A percentile compares a stretch with the other conserved stretches of the same genome.
phyloP scores from a whole-genome alignment of 306 rosid genomes.

The Begonia peltatifolia region DNA sequence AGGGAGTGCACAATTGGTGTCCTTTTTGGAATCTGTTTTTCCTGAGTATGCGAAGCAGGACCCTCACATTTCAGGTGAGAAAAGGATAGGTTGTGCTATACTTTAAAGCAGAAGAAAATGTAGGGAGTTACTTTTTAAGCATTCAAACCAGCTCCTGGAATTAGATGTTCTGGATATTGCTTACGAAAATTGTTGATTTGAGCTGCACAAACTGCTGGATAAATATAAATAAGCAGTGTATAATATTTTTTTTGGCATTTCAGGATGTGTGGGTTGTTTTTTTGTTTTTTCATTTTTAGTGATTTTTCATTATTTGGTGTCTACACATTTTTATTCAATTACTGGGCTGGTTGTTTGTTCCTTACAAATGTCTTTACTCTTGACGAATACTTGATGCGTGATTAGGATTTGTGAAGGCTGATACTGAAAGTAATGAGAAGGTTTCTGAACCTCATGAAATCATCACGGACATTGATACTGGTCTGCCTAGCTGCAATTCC shows the following conservation, averaged over 20 bases:
- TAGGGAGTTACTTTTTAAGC: background rate
- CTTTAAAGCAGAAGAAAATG: background rate
- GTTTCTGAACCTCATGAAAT: slow-evolving; percentile 23
- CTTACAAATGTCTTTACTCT: too few relatives aligned
- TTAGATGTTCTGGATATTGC: background rate
- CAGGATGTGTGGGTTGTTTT: too few relatives aligned
- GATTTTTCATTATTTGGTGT: too few relatives aligned
- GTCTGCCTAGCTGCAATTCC: too few relatives aligned
- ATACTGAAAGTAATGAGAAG: slow-evolving; percentile 27
- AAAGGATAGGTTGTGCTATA: background rate
- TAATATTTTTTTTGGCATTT: too few relatives aligned
- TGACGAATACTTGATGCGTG: slow-evolving; percentile 4
- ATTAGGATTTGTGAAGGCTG: slow-evolving; percentile 29
- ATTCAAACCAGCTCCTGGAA: background rate
- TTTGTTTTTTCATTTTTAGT: too few relatives aligned
- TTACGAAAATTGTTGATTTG: too few relatives aligned
- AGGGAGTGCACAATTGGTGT: background rate
- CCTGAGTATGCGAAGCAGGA: slow-evolving; percentile 22
- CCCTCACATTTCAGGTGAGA: slow-evolving; percentile 50
- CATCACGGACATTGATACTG: background rate
- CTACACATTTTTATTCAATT: too few relatives aligned
- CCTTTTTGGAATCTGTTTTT: slow-evolving; percentile 55
- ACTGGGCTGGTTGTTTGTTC: too few relatives aligned
- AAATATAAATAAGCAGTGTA: too few relatives aligned
- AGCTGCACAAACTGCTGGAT: too few relatives aligned